Evolutionary conservation across 495 filamentous ascomycete genomes (phyloP).

Genomic region (Podospora pseudopauciseta): DNA sequence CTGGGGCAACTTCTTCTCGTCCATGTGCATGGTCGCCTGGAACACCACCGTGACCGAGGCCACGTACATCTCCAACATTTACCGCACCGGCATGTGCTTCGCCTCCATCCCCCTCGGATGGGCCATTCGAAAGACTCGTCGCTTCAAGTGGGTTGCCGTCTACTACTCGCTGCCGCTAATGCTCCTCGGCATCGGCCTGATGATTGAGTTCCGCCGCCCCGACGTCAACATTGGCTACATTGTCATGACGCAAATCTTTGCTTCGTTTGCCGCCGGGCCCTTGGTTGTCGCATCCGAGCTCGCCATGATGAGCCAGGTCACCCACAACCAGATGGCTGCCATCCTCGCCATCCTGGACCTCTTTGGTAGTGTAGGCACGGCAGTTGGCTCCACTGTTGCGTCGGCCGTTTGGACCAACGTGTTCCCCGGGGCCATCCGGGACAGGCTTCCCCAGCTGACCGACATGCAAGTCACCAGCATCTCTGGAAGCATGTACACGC

Average conservation of each 20-base stretch:
- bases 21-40: constrained; percentile 67
- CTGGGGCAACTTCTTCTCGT: constrained; percentile 63
- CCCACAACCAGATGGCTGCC: constrained; percentile 61
- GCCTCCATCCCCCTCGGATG: constrained; percentile 63
- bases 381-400: constrained; percentile 57
- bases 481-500: constrained; percentile 48
- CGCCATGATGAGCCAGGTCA: constrained; percentile 60
- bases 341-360: constrained; percentile 59
- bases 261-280: constrained; percentile 60
- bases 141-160: constrained; percentile 61
- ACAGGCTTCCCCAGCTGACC: constrained; percentile 50
- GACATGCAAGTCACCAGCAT: constrained; percentile 47
- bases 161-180: constrained; percentile 61
- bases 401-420: constrained; percentile 62
- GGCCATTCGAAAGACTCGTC: constrained; percentile 52
- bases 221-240: constrained; percentile 54
- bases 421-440: constrained; percentile 48
- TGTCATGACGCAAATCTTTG: constrained; percentile 74
- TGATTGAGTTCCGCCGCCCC: constrained; percentile 43
- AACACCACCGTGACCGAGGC: constrained; percentile 52
- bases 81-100: constrained; percentile 64
- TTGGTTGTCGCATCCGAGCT: constrained; percentile 59
- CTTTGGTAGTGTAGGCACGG: constrained; percentile 59
- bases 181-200: constrained; percentile 67
- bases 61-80: constrained; percentile 64